Evolutionary conservation across 192 early-diverging fungal genomes (phyloP), one percentile per base, ranked within the genome.

Genomic region (Dispira simplex): DNA sequence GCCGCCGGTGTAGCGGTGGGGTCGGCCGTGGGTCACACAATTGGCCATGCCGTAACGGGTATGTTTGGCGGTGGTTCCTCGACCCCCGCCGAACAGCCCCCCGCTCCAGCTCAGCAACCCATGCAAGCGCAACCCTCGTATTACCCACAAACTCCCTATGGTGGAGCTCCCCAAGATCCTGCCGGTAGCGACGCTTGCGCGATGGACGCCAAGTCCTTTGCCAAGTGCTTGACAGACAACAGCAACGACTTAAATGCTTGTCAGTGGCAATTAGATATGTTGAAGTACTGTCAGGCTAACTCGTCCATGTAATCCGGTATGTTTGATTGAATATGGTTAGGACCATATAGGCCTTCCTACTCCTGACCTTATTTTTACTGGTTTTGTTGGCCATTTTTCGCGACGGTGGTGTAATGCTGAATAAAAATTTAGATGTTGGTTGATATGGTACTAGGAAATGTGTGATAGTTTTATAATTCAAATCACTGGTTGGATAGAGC

Each of bases 1-100:
- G 93, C 91, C 62, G 93, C 88, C 49, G 91, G 91, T 77, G 90
- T 91, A 48, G 93, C 91, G 65, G 86, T 95, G n/a, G 93, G 91
- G 56, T 85, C 83, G 58, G 87, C 87, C 49, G 79, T 90, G 44
- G 88, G 84, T 53, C 80, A 83, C 67, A 77, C 83, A 11, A 62
- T 62, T 20, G 60, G 60, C 46, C 44, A 44, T 45, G 60, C 43
- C 43, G 69, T 79, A 18, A 64, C 69, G 32, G 66, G 75, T 27
- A 46, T 79, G 26, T 79, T 81, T 65, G 44, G 73, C 20, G 80
- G 80, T 10, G 67, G 73, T 46, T 64, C 71, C 68, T 71, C 68
- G 64, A 46, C 51, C 23, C 49, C 63, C 16, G 67, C 69, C 13
- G 68, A 69, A 27, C 70, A 68, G 62, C 71, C 53, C 9, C 49